phyloP scores from a whole-genome alignment of 2,329 filamentous ascomycete species.

The Trichophyton mentagrophytes region DNA sequence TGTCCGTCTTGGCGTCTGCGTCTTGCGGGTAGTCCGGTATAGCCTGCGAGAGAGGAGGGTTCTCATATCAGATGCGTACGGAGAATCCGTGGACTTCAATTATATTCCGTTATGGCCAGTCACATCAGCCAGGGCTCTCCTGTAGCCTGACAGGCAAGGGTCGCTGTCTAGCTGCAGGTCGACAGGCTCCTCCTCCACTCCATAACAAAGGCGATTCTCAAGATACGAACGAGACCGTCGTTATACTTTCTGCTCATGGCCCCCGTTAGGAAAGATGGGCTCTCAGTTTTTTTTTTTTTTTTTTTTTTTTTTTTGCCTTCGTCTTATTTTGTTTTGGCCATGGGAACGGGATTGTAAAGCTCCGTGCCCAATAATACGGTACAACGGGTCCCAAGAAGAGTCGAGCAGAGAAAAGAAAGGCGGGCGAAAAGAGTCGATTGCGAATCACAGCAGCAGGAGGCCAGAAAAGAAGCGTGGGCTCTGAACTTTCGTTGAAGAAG shows the following conservation, averaged over 20 bases:
- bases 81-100: not conserved
- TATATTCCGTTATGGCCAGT: not conserved
- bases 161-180: not conserved
- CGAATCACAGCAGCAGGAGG: not conserved
- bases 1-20: not conserved
- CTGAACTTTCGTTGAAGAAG: not conserved
- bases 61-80: not conserved
- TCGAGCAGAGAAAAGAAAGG: not conserved
- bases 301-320: not conserved
- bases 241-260: not conserved
- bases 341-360: not conserved
- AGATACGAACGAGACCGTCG: not conserved
- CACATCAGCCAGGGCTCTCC: not conserved
- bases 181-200: not conserved
- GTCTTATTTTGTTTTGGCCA: not conserved
- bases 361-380: not conserved
- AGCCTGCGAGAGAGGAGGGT: not conserved
- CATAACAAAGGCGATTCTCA: not conserved
- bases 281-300: constrained; percentile 2
- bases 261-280: not conserved
- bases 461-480: not conserved
- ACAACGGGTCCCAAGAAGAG: not conserved
- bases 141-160: not conserved
- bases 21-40: not conserved
- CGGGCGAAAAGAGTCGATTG: not conserved